These are phyloP conservation scores for Sicyos baderoa DNA, from an alignment of 306 rosid genomes.

Conservation along the genomic window DNA sequence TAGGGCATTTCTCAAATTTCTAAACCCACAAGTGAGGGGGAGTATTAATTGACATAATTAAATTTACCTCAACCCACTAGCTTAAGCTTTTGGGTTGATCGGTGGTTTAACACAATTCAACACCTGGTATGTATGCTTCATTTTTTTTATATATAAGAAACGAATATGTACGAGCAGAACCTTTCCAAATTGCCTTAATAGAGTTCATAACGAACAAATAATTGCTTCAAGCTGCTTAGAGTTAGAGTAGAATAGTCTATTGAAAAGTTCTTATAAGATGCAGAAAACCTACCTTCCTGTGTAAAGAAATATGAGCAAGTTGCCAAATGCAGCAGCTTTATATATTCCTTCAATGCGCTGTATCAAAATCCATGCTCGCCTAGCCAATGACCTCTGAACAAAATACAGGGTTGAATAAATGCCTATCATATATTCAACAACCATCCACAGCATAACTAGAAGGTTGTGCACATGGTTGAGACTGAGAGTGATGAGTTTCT, in stretches of 20 bases:
- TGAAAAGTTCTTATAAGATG: neutral
- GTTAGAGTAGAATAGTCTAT: neutral
- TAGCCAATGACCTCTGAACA: slow-evolving; percentile 76
- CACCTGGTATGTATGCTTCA: too few relatives aligned
- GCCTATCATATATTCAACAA: slow-evolving; percentile 13
- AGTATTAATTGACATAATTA: too few relatives aligned
- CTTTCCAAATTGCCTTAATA: neutral
- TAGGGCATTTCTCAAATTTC: too few relatives aligned
- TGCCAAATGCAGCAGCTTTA: slow-evolving; percentile 93
- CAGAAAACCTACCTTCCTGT: slow-evolving; percentile 62
- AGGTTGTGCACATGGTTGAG: neutral
- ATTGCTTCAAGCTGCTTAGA: neutral
- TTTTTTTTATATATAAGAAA: too few relatives aligned
- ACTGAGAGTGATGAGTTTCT: slow-evolving; percentile 9
- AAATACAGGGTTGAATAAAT: slow-evolving; percentile 23
- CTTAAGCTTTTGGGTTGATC: too few relatives aligned
- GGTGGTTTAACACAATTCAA: too few relatives aligned
- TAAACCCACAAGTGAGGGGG: too few relatives aligned
- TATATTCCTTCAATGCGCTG: slow-evolving; percentile 85
- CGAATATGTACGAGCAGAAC: neutral
- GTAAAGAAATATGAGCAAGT: slow-evolving; percentile 88
- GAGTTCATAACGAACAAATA: neutral
- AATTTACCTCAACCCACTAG: too few relatives aligned
- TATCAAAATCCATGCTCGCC: slow-evolving; percentile 62
- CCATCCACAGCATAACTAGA: neutral